Conservation (phyloP, 1,284 basidiomycete species). For the Stereum hirsutum region DNA sequence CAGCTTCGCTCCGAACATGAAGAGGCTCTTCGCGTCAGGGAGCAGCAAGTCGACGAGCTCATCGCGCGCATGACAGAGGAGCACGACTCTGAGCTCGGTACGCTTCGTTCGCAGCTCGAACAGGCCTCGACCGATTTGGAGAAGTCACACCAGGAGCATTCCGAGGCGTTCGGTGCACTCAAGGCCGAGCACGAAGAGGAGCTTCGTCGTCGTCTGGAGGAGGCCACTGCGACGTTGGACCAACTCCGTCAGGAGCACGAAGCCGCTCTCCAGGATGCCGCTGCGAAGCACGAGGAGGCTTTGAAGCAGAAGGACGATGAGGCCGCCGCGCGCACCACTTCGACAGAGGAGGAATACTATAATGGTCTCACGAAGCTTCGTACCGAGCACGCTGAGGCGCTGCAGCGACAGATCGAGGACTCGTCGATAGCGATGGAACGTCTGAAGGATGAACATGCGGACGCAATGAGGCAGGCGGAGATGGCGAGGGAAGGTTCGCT, state of each 20-base stretch:
- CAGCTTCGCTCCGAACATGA: constrained; percentile 46
- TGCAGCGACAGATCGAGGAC: constrained; percentile 53
- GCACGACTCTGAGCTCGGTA: constrained; percentile 23
- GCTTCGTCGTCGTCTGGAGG: constrained; percentile 27
- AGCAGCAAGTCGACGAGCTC: constrained; percentile 39
- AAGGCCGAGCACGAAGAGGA: constrained; percentile 27
- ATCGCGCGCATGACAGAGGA: constrained; percentile 33
- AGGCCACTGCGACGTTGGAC: constrained; percentile 31
- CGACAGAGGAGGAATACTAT: constrained; percentile 74
- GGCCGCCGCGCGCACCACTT: constrained; percentile 42
- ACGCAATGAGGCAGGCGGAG: constrained; percentile 58
- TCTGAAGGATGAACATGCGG: constrained; percentile 62
- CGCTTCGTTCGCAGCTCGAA: constrained; percentile 20
- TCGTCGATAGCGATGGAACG: constrained; percentile 51
- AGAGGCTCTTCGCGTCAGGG: constrained; percentile 40
- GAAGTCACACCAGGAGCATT: constrained; percentile 22
- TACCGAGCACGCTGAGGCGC: constrained; percentile 51
- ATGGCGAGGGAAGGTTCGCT: constrained; percentile 66
- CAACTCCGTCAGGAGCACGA: constrained; percentile 43
- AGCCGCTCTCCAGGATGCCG: constrained; percentile 35
- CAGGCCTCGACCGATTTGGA: constrained; percentile 19
- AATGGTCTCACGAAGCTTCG: constrained; percentile 66
- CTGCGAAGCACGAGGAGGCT: constrained; percentile 42
- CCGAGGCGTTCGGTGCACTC: constrained; percentile 24
- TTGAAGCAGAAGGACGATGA: constrained; percentile 55